Evolutionary conservation across 2,329 filamentous ascomycete species (phyloP).

Genomic region (Microsporum canis): DNA sequence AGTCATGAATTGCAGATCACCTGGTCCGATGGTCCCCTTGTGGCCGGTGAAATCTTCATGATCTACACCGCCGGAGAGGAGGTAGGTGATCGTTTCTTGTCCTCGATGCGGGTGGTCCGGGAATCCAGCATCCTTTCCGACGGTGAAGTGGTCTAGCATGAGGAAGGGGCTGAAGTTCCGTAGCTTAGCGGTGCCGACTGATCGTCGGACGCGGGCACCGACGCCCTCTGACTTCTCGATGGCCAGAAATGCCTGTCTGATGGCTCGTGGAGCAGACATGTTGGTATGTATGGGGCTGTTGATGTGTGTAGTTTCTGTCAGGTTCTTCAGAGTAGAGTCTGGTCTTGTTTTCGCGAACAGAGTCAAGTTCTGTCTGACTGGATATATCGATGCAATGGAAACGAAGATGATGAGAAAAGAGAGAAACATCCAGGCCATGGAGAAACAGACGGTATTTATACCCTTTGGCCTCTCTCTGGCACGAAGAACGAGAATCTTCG

Average conservation of each 20-base stretch:
- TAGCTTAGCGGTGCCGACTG: constrained; percentile 71
- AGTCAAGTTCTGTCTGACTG: not conserved
- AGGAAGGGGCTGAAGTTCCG: constrained; percentile 85
- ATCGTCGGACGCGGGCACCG: constrained; percentile 75
- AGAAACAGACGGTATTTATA: not conserved
- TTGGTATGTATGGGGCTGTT: constrained; percentile 12
- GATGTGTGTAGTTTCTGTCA: not conserved
- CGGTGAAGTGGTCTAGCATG: constrained; percentile 88
- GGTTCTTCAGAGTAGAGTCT: not conserved
- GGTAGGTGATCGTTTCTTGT: constrained; percentile 82
- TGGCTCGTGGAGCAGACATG: constrained; percentile 61
- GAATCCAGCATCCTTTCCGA: constrained; percentile 72
- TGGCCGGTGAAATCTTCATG: constrained; percentile 89
- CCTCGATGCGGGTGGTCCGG: constrained; percentile 77
- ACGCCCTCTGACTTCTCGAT: constrained; percentile 78
- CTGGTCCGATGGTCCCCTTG: constrained; percentile 67
- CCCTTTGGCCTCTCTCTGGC: not conserved
- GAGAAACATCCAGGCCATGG: not conserved
- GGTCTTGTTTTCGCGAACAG: not conserved
- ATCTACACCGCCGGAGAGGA: constrained; percentile 74
- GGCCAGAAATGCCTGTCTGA: constrained; percentile 73
- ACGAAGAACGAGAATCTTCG: not conserved
- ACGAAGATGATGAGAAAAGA: not conserved
- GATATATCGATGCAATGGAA: not conserved
- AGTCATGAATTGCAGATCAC: constrained; percentile 98